phyloP scores from a whole-genome alignment of 495 filamentous ascomycete genomes.

The Hypomontagnella monticulosa region DNA sequence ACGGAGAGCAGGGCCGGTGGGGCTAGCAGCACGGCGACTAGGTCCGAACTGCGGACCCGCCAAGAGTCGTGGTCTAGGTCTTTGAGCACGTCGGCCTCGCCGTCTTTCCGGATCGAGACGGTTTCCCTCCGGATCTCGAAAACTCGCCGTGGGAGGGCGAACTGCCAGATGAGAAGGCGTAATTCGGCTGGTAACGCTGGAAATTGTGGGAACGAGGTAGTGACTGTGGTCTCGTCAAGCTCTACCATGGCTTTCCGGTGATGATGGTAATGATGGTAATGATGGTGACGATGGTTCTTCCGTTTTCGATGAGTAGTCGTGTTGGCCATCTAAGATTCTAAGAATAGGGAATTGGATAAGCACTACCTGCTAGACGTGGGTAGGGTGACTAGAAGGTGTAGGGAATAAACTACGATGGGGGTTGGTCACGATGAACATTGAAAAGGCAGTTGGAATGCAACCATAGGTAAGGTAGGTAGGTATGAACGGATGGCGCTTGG shows the following conservation, averaged over 20 bases:
- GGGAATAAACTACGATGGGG: constrained; percentile 1
- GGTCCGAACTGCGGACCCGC: constrained; percentile 27
- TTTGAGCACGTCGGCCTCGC: constrained; percentile 23
- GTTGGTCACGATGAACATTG: not conserved
- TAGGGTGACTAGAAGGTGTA: not conserved
- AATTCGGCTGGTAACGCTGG: constrained; percentile 30
- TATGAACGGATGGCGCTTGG: constrained; percentile 22
- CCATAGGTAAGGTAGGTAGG: not conserved
- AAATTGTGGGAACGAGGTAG: constrained; percentile 33
- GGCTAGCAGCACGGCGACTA: constrained; percentile 31
- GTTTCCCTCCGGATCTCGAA: constrained; percentile 38
- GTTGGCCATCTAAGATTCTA: not conserved
- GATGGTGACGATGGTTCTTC: not conserved
- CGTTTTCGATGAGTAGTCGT: no score
- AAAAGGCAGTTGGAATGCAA: no score
- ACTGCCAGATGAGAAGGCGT: constrained; percentile 29
- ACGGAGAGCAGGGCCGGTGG: constrained; percentile 31
- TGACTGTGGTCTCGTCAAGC: constrained; percentile 6
- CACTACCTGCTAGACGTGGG: not conserved
- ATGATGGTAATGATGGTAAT: not conserved
- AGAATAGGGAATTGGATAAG: not conserved
- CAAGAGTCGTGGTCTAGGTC: constrained; percentile 32
- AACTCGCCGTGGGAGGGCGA: constrained; percentile 33
- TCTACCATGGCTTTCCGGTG: constrained; percentile 28
- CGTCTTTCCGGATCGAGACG: constrained; percentile 17